Evolutionary conservation across 768 basidiomycete genomes (phyloP), one percentile per base, ranked within the genome.

Genomic region (Tricholoma flavovirens): DNA sequence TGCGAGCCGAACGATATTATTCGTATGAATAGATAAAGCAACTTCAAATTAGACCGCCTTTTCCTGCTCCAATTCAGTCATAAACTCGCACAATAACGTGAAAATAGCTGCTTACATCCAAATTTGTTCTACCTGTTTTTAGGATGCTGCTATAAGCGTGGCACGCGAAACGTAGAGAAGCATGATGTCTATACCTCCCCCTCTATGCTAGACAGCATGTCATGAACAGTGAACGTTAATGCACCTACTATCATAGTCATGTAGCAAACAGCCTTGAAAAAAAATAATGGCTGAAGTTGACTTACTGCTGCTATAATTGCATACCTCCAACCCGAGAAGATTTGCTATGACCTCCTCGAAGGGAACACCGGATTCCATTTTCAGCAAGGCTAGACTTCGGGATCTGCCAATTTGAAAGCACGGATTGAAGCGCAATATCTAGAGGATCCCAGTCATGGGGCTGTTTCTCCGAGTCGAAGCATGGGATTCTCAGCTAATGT

Each of bases 251-350:
- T n/a, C 45, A 56, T 35, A n/a, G n/a, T n/a, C n/a, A n/a, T n/a
- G n/a, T n/a, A n/a, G n/a, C n/a, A n/a, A n/a, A n/a, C n/a, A n/a
- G n/a, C n/a, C n/a, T n/a, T n/a, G n/a, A n/a, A n/a, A n/a, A n/a
- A n/a, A n/a, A n/a, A n/a, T n/a, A n/a, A n/a, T n/a, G n/a, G n/a
- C n/a, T 26, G 24, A 26, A 26, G 5, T 26, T 5, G 5, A 26
- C 24, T 26, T 29, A 66, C 66, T 60, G 7, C 61, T 59, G 36
- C 60, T 64, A 57, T 66, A 67, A 53, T 67, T 66, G 57, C 65
- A 66, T 21, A 51, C 49, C 50, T 60, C 61, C 48, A 66, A 54
- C 14, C 66, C 66, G 12, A 57, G 35, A 29, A 65, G 33, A 49
- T 59, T 53, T 48, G 55, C 57, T 7, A 52, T 42, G 14, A 54